Evolutionary conservation across 208 protist genomes (phyloP), one percentile per base, ranked within the genome.

Genomic region (Wallacemonas rigidus): DNA sequence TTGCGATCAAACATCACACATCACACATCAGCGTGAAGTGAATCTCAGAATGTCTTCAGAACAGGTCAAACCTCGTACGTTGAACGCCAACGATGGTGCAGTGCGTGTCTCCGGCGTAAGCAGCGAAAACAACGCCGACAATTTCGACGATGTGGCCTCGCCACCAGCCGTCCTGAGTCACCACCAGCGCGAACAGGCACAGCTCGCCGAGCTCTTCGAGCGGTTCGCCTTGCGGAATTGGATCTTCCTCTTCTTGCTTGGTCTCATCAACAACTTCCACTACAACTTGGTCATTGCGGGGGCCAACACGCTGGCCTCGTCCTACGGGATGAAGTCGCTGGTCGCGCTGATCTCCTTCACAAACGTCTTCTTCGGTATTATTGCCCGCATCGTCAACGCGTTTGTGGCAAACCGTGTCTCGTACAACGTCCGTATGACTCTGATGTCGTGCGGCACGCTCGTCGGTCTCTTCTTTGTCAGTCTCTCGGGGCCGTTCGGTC

Each of bases 261-360:
- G 93, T 43, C 77, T 94, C 55, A 95, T 97, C 69, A 97, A 97
- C 72, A 97, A 96, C 77, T 94, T 97, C 56, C 87, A 94, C 78
- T 96, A 95, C 77, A 85, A 77, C 67, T 64, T 97, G 44, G 81
- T 97, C 26, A 87, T 94, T 56, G 80, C 90, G 15, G 91, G 82
- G 39, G 81, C 88, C 17, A 70, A 71, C 44, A 64, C 38, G 15
- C 72, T 97, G 2, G 86, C 89, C 15, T 40, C 64, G 11, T 68
- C 67, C 36, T 94, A 89, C 76, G 78, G 77, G 38, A 78, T 95
- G 75, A 90, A 90, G 74, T 67, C 73, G 14, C 82, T 86, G 39
- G 81, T 94, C 35, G 83, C 83, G 35, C 78, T 94, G 45, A 87
- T 97, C 44, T 83, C 87, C 3, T 93, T 69, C 60, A 74, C 78